Base-by-base conservation (phyloP, 2,329 filamentous ascomycete genomes). In the Trichoderma guizhouense region DNA sequence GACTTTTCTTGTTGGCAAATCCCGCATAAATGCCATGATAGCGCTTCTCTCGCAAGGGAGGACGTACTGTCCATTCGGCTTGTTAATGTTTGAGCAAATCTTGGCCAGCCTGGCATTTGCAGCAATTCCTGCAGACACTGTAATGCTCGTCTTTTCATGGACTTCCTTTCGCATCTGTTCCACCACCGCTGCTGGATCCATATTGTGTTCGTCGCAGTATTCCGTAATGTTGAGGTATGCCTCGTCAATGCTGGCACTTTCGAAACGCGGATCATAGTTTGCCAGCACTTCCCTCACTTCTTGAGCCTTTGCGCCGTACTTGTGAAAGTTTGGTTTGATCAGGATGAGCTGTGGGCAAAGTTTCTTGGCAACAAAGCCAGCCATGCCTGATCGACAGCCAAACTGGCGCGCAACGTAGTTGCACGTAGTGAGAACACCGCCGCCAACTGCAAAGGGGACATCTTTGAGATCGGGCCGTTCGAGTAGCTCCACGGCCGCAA, bases 211-310 rank as follows among this genome's bases (percentile, higher is more conserved):
- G 12, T 83, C 76, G 78, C 95, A 97, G 79, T 97, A 98, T 65
- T 91, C 85, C 0, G 96, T 98, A 72, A 99, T 93, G 77, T 99
- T 98, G 32, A 99, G 85, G 79, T 98, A 99, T 1, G 96, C 96
- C 81, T 99, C 96, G 76, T 99, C 96, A 74, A 97, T 95, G 79
- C 94, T 97, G 0, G 95, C 94, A 76, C 93, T 97, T 80, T 98
- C 94, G 76, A 97, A 99, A 1, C 93, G 87, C 0, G 93, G 89
- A 77, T 99, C 96, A 78, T 98, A 99, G n/a, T 91, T 86, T 12
- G 89, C 91, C 18, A 99, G 84, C 1, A 99, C 89, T 55, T 91
- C 88, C 12, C 95, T 89, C 7, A 98, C 91, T 79, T 98, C 95
- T 72, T 92, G 88, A 0, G 96, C 96, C 81, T 98, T 99, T 15